Base-by-base conservation (phyloP, 306 rosid species). In the Quercus mongolica region DNA sequence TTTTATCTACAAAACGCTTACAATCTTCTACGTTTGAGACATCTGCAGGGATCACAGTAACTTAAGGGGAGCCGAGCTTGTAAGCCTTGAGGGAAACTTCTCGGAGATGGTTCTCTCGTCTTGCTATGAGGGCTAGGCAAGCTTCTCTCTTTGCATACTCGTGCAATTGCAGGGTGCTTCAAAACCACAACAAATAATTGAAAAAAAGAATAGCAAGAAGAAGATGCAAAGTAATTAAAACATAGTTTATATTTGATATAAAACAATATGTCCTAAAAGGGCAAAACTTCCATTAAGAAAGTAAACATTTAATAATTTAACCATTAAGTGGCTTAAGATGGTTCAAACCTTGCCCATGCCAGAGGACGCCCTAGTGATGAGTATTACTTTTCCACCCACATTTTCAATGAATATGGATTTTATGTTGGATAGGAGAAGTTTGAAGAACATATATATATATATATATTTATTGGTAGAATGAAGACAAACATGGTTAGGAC, bases 371-470 rank as follows among this genome's bases (percentile, higher is more conserved):
- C 90, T 93, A 9, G 89, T 82, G 75, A 87, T 87, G 8, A 91
- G 84, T 41, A 91, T 71, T 5, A 91, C 91, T 87, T 89, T 87
- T 74, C 93, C 92, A 30, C 87, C 84, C 46, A 91, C 88, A 69
- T 89, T 74, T 79, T 86, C 87, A 19, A 49, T 35, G 38, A 11
- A 61, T 13, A 64, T 4, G 61, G 81, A 81, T 76, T 72, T 76
- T 61, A 26, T 11, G 55, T 30, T 21, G 71, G 18, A 76, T 59
- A 2, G 20, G 68, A 85, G n/a, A 41, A 72, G 15, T 76, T 82
- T 89, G 81, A 83, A 83, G 64, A 86, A 1, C 4, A 86, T 56
- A 65, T 77, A 65, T 79, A 83, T 1, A 74, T 26, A 25, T 25
- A 25, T 25, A 25, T 28, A 28, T 79, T 82, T 1, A 74, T 26